These are phyloP conservation scores for Metarhizium brunneum DNA, from an alignment of 2,329 filamentous ascomycete genomes.

Conservation along the genomic window DNA sequence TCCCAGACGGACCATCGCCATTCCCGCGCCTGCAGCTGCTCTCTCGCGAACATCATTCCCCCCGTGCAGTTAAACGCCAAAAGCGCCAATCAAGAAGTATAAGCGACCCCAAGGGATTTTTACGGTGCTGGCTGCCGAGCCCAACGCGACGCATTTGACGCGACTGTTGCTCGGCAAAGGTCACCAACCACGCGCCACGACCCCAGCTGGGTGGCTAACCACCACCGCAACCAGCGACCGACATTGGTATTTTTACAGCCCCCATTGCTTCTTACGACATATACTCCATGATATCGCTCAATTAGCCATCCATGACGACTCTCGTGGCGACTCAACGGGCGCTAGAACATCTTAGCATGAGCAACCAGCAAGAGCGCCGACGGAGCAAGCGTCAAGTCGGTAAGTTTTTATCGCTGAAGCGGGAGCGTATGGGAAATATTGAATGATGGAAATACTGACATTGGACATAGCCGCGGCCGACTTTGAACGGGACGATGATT, in stretches of 20 bases:
- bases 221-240: neutral
- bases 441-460: slow-evolving; percentile 10
- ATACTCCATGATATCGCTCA: slow-evolving; percentile 9
- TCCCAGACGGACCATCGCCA: slow-evolving; percentile 6
- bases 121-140: slow-evolving; percentile 4
- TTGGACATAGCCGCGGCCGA: slow-evolving; percentile 23
- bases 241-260: neutral
- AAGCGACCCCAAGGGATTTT: neutral
- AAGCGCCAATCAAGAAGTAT: slow-evolving; percentile 1
- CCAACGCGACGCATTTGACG: slow-evolving; percentile 8
- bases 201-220: slow-evolving; percentile 7
- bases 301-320: slow-evolving; percentile 59
- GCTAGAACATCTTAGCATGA: slow-evolving; percentile 61
- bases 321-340: slow-evolving; percentile 54
- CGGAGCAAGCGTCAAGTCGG: slow-evolving; percentile 56
- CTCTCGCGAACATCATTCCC: neutral
- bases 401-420: slow-evolving; percentile 27
- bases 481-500: slow-evolving; percentile 70
- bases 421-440: neutral
- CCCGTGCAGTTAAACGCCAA: neutral
- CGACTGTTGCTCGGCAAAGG: neutral
- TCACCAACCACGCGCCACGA: slow-evolving; percentile 6
- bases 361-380: slow-evolving; percentile 51
- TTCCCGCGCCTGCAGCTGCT: slow-evolving; percentile 1
- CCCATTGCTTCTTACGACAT: neutral